Base-by-base conservation (phyloP, 202 grass and related monocot species). In the Zizania palustris region DNA sequence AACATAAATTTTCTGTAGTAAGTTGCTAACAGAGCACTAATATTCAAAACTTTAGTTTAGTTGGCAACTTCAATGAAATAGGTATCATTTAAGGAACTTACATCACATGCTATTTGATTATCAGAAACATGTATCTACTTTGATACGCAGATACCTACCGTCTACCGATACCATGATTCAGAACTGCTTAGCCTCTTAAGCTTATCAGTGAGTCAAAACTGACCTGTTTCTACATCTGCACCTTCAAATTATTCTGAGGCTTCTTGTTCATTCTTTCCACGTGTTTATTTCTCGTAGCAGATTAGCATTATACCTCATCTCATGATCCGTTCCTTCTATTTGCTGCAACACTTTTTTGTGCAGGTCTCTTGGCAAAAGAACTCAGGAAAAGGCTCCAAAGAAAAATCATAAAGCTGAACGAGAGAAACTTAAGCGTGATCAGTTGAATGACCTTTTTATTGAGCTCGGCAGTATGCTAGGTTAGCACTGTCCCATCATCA, bases 391-490 rank as follows among this genome's bases (percentile, higher is more conserved):
- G 28, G 37, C 64, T 81, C 87, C 91, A 65, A 93, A 85, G 85
- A 93, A 88, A 87, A 90, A 71, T 49, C 85, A 93, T 50, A 90
- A 93, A 83, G 87, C 91, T 71, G 91, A 90, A 82, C 83, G 85
- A 45, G 91, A 90, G 72, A 93, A 90, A 82, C 91, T 88, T 61
- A 93, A 90, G 80, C 87, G 91, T 67, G 91, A 90, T 64, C 85
- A 90, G 44, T 73, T 93, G 69, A 93, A 93, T 85, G 91, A 93
- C 40, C 87, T 88, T 79, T 93, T 93, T 66, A 39, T 90, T 70
- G 87, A 88, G 72, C 85, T 93, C 9, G 69, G 82, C 33, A 87
- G 81, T 85, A 84, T 90, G 79, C 85, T 93, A 81, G 91, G 91
- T 88, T 85, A 71, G 78, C 71, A 69, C 41, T 22, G 28, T 76